Conservation (phyloP, 2,329 filamentous ascomycete genomes). For the Fusarium brevicatenulatum region DNA sequence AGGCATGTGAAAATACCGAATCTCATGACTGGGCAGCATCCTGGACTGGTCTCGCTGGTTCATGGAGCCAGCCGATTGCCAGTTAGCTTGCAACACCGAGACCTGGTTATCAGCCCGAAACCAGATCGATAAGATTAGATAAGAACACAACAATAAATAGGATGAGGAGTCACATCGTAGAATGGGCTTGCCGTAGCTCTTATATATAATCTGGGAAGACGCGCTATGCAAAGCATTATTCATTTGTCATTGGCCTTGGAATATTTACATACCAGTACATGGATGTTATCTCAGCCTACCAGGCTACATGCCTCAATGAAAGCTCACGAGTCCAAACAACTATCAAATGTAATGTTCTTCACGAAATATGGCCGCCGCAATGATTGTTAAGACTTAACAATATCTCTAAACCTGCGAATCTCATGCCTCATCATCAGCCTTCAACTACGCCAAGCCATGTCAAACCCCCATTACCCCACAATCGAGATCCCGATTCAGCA, state of each 20-base stretch:
- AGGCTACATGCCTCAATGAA: background rate
- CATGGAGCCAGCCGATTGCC: background rate
- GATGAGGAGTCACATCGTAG: too few species aligned
- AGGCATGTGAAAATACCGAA: background rate
- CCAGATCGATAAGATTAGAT: background rate
- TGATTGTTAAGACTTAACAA: too few species aligned
- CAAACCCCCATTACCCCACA: background rate
- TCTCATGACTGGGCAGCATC: background rate
- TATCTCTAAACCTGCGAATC: too few species aligned
- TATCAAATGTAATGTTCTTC: background rate
- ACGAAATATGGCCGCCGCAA: too few species aligned
- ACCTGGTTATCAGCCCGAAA: background rate
- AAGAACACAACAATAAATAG: background rate
- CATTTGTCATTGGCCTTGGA: accelerated
- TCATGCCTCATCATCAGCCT: background rate
- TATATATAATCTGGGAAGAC: accelerated
- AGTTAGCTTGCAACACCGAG: background rate
- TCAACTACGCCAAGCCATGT: too few species aligned
- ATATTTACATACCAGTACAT: accelerated
- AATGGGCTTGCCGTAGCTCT: background rate
- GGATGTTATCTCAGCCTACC: background rate
- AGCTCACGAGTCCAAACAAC: background rate
- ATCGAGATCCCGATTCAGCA: background rate
- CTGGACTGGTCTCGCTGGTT: background rate
- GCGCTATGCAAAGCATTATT: accelerated